Base-by-base conservation (phyloP, 805 yeast species). In the Teunomyces funiuensis region DNA sequence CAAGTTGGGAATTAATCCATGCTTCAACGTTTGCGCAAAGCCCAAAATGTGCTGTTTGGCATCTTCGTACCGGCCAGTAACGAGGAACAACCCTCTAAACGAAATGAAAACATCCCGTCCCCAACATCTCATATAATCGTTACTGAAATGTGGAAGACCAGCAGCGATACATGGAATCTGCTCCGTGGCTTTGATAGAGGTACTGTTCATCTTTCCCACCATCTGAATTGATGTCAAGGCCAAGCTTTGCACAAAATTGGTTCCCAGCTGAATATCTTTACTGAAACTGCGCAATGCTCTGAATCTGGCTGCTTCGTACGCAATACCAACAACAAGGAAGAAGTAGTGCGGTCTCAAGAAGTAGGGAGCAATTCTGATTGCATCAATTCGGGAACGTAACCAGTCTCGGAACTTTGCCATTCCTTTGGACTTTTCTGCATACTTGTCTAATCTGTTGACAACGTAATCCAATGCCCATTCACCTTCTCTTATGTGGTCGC, bases 101-200 rank as follows among this genome's bases (percentile, higher is more conserved):
- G 97, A 77, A 34, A 91, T 84, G 59, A 93, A 93, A 0, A 89
- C 95, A 63, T 91, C 99, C 57, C 99, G 77, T 16, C 99, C 99
- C 99, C 99, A 91, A 60, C 97, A 88, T 61, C 99, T 76, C 96
- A 91, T 89, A 62, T 85, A 90, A 49, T 85, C 88, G 44, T 76
- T 77, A 58, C 93, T 83, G 66, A 91, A 91, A 63, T 89, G 97
- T 2, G 99, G 99, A 46, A 91, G 73, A 1, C 98, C 99, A 1
- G 99, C 99, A 11, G 98, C 96, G 78, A 91, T 72, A 30, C 87
- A 79, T 2, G 95, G 85, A 11, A 81, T 76, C 31, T 72, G 65
- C 8, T 71, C 65, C 29, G 66, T 67, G 2, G 98, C 95, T 19
- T 73, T 65, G 40, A 93, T 71, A 0, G 97, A 86, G 0, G 97